These are phyloP conservation scores for Pythium brassicae DNA, from an alignment of 352 stramenopile genomes.

Conservation along the genomic window DNA sequence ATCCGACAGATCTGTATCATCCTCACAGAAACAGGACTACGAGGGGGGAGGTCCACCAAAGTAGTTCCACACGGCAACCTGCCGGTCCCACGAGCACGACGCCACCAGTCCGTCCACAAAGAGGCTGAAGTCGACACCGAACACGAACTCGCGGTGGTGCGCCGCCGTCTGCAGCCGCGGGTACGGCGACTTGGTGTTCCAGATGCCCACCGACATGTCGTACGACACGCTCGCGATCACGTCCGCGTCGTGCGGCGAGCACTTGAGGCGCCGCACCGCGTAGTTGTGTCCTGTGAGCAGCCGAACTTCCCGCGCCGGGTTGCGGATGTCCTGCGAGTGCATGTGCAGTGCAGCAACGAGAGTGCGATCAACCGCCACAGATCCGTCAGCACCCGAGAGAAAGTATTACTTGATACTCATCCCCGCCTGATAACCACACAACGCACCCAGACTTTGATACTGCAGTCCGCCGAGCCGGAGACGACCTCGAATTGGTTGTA, in stretches of 20 bases:
- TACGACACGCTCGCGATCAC: constrained; percentile 85
- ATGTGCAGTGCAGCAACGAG: too few relatives aligned
- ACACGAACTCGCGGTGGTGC: constrained; percentile 87
- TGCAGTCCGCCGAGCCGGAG: constrained; percentile 79
- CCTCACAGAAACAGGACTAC: not conserved
- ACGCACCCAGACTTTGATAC: constrained; percentile 81
- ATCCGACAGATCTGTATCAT: not conserved
- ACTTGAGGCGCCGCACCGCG: constrained; percentile 80
- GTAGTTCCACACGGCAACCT: constrained; percentile 79
- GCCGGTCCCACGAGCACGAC: constrained; percentile 78
- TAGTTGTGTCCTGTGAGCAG: constrained; percentile 80
- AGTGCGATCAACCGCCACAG: not conserved
- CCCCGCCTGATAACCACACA: not conserved
- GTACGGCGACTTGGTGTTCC: constrained; percentile 83
- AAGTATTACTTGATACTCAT: too few relatives aligned
- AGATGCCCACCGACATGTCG: constrained; percentile 89
- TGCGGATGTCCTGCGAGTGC: constrained; percentile 65
- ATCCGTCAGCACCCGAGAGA: too few relatives aligned
- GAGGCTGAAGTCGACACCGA: constrained; percentile 81
- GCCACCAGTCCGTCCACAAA: constrained; percentile 76
- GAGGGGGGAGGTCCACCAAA: constrained; percentile 50
- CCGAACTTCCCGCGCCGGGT: constrained; percentile 57
- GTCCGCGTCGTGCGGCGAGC: constrained; percentile 74
- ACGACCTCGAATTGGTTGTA: constrained; percentile 89
- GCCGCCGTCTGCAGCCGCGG: constrained; percentile 64